phyloP scores from a whole-genome alignment of 306 rosid species.

The cucumber (Cucumis sativus) region DNA sequence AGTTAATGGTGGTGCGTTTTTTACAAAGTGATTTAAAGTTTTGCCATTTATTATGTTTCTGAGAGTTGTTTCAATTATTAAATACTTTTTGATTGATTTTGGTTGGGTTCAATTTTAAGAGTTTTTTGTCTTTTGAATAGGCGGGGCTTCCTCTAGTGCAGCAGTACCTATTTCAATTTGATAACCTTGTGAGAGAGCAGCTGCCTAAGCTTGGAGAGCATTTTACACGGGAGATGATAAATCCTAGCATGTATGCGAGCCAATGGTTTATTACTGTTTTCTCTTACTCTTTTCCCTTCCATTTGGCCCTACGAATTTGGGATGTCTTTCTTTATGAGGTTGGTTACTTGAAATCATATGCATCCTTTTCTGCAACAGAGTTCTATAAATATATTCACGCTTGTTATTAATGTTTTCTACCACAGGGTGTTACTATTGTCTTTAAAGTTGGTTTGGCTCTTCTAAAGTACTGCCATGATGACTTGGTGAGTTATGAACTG shows the following conservation, averaged over 20 bases:
- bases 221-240: constrained; percentile 73
- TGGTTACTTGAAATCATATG: constrained; percentile 16
- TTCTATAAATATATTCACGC: constrained; percentile 5
- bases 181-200: constrained; percentile 59
- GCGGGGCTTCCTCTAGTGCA: constrained; percentile 94
- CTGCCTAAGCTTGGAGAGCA: constrained; percentile 88
- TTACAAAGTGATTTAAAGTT: background rate
- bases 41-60: background rate
- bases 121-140: constrained; percentile 20
- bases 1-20: background rate
- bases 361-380: background rate
- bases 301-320: constrained; percentile 96
- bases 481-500: constrained; percentile 59
- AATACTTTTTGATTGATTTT: background rate
- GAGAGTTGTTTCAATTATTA: background rate
- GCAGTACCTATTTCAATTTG: constrained; percentile 82
- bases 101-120: background rate
- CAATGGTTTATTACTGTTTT: constrained; percentile 99
- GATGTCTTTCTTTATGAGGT: constrained; percentile 95
- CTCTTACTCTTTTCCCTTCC: constrained; percentile 96
- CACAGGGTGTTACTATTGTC: constrained; percentile 87
- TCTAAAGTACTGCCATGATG: constrained; percentile 87
- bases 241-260: constrained; percentile 99
- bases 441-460: constrained; percentile 92
- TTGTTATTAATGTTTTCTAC: constrained; percentile 11